Evolutionary conservation across 805 yeast genomes (phyloP).

Genomic region (Candida ulmi): DNA sequence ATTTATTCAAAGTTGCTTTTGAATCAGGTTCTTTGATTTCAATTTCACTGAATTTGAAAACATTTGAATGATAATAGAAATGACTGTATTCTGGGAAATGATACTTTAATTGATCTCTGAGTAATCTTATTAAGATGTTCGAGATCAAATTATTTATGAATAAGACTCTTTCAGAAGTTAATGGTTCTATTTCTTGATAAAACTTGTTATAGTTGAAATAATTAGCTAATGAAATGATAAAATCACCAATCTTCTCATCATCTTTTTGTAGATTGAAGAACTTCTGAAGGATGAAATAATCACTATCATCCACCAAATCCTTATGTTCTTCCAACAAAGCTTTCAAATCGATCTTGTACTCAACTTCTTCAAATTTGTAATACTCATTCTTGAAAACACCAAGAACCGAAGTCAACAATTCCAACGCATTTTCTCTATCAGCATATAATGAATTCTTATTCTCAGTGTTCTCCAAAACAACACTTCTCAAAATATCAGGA

Average conservation of each 20-base stretch:
- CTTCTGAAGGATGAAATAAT: neutral
- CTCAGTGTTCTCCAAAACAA: constrained; percentile 2
- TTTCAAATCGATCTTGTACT: neutral
- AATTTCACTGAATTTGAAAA: neutral
- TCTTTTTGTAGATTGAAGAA: constrained; percentile 1
- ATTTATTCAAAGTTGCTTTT: constrained; percentile 4
- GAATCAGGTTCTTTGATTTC: neutral
- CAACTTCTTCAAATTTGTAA: neutral
- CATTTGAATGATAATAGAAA: constrained; percentile 3
- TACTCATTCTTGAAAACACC: neutral
- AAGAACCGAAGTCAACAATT: neutral
- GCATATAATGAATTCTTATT: constrained; percentile 1
- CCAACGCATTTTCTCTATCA: constrained; percentile 3
- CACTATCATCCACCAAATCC: neutral
- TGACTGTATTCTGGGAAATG: constrained; percentile 8
- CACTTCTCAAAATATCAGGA: constrained; percentile 11
- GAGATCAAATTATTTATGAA: constrained; percentile 1
- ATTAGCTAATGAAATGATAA: constrained; percentile 1
- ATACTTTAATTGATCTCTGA: constrained; percentile 5
- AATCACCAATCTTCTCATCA: constrained; percentile 5
- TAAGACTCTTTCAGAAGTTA: neutral
- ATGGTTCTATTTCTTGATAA: neutral
- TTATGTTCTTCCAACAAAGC: neutral
- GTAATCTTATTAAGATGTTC: constrained; percentile 7
- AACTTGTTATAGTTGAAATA: neutral